These are phyloP conservation scores for Podaxis sp. DNA, from an alignment of 768 basidiomycete species.

Conservation along the genomic window DNA sequence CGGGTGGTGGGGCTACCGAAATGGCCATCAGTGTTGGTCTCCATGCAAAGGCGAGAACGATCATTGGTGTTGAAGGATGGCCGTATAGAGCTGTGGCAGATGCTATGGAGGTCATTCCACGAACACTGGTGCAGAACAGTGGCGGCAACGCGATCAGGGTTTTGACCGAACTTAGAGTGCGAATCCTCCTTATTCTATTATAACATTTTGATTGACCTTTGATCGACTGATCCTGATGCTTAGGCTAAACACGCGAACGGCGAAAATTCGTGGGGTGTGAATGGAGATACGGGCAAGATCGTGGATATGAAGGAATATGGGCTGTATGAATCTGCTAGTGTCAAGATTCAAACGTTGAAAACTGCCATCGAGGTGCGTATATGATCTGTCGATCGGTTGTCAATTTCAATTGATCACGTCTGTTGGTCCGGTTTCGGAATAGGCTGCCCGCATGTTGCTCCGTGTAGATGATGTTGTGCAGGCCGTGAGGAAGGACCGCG, in stretches of 20 bases:
- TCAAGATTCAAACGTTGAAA: conserved; percentile 97
- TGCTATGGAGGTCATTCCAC: conserved; percentile 95
- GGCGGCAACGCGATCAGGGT: conserved; percentile 95
- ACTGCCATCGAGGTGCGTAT: conserved; percentile 86
- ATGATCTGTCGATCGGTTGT: conserved; percentile 12
- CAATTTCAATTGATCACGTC: not conserved
- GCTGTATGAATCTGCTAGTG: conserved; percentile 92
- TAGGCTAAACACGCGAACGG: conserved; percentile 96
- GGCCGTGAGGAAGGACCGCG: conserved; percentile 75
- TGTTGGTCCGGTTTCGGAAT: conserved; percentile 3
- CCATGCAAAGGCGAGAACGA: conserved; percentile 72
- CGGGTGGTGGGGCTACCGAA: conserved; percentile 96
- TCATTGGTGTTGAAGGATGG: conserved; percentile 89
- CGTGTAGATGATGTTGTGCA: conserved; percentile 95
- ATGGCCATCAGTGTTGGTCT: conserved; percentile 95
- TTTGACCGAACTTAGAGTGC: conserved; percentile 87
- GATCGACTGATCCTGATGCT: not conserved
- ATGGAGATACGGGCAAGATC: conserved; percentile 94
- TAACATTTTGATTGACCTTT: not conserved
- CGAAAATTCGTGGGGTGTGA: conserved; percentile 89
- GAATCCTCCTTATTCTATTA: conserved; percentile 24
- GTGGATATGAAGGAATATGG: conserved; percentile 96
- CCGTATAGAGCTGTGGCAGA: conserved; percentile 92
- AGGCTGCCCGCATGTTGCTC: conserved; percentile 88
- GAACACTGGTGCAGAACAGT: conserved; percentile 92